These are phyloP conservation scores for Ceratocystis lukuohia DNA, from an alignment of 2,329 filamentous ascomycete species.

Conservation along the genomic window DNA sequence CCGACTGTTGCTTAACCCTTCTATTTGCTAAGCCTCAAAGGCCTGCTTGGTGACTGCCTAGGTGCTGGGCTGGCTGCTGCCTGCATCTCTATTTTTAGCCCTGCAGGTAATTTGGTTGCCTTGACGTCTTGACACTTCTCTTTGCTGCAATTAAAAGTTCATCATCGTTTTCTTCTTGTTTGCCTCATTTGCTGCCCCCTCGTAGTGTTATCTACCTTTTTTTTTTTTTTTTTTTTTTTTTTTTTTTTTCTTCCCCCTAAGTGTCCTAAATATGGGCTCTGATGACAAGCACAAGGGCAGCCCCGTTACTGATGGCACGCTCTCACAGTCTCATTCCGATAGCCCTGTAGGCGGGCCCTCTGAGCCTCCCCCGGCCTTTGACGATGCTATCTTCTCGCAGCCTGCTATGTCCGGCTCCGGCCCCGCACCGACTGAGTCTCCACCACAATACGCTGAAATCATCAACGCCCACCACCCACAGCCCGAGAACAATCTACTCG, in stretches of 20 bases:
- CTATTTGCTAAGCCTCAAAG: no score
- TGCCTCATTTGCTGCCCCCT: not conserved
- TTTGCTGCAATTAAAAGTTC: not conserved
- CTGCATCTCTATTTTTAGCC: no score
- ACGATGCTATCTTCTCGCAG: not conserved
- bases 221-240: not conserved
- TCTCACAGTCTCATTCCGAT: not conserved
- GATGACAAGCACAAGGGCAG: not conserved
- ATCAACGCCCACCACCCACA: slow-evolving; percentile 20
- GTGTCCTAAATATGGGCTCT: not conserved
- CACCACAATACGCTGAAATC: slow-evolving; percentile 34
- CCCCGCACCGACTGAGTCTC: slow-evolving; percentile 27
- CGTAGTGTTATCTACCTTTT: no score
- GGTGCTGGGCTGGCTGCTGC: no score
- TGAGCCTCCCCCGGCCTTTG: slow-evolving; percentile 12
- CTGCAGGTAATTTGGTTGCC: no score
- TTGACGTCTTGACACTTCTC: no score
- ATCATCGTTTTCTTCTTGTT: not conserved
- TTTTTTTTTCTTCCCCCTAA: not conserved
- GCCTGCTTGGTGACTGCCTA: no score
- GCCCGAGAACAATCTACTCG: slow-evolving; percentile 23
- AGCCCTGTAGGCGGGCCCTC: not conserved
- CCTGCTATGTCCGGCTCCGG: not conserved
- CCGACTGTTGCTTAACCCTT: no score
- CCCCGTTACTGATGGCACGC: not conserved